Evolutionary conservation across 495 filamentous ascomycete genomes (phyloP).

Genomic region (Podospora pseudocomata): DNA sequence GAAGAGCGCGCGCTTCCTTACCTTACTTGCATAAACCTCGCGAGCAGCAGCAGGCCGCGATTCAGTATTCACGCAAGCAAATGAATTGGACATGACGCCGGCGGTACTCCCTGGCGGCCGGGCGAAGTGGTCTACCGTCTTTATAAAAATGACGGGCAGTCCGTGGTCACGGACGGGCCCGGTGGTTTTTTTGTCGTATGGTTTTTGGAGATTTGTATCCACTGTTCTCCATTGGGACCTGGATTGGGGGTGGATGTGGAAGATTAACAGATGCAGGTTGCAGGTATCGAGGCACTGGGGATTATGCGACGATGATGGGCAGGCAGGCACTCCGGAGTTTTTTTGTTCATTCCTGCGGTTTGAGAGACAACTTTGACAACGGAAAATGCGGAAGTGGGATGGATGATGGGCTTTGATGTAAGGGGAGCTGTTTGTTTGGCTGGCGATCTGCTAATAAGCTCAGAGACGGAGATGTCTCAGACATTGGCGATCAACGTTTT

Average conservation of each 20-base stretch:
- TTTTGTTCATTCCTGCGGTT: neutral
- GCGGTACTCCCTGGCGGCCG: neutral
- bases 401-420: neutral
- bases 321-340: neutral
- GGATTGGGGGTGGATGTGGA: conserved; percentile 15
- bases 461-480: conserved; percentile 5
- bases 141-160: conserved; percentile 8
- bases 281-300: conserved; percentile 11
- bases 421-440: neutral
- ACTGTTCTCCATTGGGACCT: conserved; percentile 14
- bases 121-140: neutral
- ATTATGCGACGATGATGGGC: neutral
- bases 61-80: neutral
- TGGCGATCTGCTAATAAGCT: neutral
- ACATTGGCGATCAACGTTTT: conserved; percentile 1
- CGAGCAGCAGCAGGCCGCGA: neutral
- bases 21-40: too few species aligned
- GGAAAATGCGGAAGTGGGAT: too few species aligned
- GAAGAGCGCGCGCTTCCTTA: neutral
- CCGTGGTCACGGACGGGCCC: conserved; percentile 14
- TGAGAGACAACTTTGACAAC: neutral
- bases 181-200: conserved; percentile 12
- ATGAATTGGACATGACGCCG: neutral
- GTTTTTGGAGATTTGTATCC: conserved; percentile 10
- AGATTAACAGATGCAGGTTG: conserved; percentile 9